A percentile compares a stretch with the other conserved stretches of the same genome.
Evolutionary conservation across 768 basidiomycete genomes (phyloP).

Genomic region (Tylopilus vinaceipallidus): DNA sequence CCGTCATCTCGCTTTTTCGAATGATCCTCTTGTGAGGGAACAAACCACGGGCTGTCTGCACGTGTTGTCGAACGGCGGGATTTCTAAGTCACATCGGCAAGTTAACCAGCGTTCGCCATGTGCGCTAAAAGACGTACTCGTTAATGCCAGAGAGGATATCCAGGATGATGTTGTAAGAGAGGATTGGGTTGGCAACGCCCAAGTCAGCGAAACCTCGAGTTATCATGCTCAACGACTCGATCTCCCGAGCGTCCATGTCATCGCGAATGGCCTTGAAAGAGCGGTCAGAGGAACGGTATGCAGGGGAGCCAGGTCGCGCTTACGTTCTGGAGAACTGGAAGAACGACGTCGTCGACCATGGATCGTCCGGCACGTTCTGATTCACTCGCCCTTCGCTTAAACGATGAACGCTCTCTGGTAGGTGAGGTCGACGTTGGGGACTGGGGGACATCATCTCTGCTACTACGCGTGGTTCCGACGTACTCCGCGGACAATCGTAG

Average conservation of each 20-base stretch:
- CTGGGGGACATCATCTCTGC: conserved; percentile 47
- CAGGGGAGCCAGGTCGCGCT: conserved; percentile 20
- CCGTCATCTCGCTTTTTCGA: conserved; percentile 83
- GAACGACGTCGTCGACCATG: conserved; percentile 81
- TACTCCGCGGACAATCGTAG: conserved; percentile 76
- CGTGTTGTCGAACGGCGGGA: conserved; percentile 71
- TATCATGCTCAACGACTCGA: conserved; percentile 87
- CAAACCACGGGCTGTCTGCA: conserved; percentile 76
- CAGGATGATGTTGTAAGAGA: conserved; percentile 85
- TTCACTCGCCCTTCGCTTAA: conserved; percentile 54
- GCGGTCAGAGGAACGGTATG: conserved; percentile 1
- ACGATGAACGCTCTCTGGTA: conserved; percentile 36
- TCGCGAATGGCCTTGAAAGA: conserved; percentile 60
- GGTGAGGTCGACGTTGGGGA: conserved; percentile 47
- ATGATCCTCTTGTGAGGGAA: conserved; percentile 79
- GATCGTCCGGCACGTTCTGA: conserved; percentile 59
- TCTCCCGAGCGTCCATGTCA: conserved; percentile 85
- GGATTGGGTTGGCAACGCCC: conserved; percentile 74
- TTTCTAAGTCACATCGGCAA: conserved; percentile 50
- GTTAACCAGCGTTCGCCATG: conserved; percentile 3
- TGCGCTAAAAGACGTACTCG: conserved; percentile 56
- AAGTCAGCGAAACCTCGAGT: conserved; percentile 88
- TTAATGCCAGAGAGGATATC: conserved; percentile 90
- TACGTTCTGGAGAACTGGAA: conserved; percentile 78
- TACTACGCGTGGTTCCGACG: conserved; percentile 67